Evolutionary conservation across 371 early-diverging fungal genomes (phyloP), one percentile per base, ranked within the genome.

Genomic region (Apophysomyces variabilis): DNA sequence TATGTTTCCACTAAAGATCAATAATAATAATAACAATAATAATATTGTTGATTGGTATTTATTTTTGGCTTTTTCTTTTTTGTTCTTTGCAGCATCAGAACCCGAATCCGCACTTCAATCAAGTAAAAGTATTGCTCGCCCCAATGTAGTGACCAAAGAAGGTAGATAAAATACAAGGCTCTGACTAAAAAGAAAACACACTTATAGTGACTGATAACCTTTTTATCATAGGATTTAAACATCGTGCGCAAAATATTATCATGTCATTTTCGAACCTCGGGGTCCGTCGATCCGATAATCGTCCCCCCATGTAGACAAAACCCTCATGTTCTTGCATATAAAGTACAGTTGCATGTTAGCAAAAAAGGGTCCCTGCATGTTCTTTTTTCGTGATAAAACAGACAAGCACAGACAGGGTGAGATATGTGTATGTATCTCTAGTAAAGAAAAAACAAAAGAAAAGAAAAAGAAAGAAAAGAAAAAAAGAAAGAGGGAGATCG

Each of bases 221-320:
- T 21, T 50, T 50, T 50, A 9, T 50, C n/a, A 21, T 21, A 26
- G 57, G 62, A n/a, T 39, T 71, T 39, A 71, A 61, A 26, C 57
- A 71, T 58, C 69, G 68, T 45, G 66, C 65, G 0, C 70, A 69
- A 21, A 45, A 62, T 41, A 61, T 71, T n/a, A 43, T 71, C 5
- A 68, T 50, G 54, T 50, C 54, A 50, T 50, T 69, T 56, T 64
- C 66, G 13, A 68, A 68, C 60, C 72, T 69, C 58, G 56, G 69
- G 12, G 68, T 71, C 64, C 64, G 66, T 50, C 35, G 50, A 45
- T 61, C 61, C 63, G 66, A 62, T 61, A 61, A 35, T 47, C 62
- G 7, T 38, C 61, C 57, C 65, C 57, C 46, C 63, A 60, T 57
- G 38, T 58, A 58, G 41, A 37, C 58, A 58, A 58, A 38, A 58